Evolutionary conservation across 2,329 filamentous ascomycete species (phyloP).

Genomic region (Neophaeococcomyces mojaviensis): DNA sequence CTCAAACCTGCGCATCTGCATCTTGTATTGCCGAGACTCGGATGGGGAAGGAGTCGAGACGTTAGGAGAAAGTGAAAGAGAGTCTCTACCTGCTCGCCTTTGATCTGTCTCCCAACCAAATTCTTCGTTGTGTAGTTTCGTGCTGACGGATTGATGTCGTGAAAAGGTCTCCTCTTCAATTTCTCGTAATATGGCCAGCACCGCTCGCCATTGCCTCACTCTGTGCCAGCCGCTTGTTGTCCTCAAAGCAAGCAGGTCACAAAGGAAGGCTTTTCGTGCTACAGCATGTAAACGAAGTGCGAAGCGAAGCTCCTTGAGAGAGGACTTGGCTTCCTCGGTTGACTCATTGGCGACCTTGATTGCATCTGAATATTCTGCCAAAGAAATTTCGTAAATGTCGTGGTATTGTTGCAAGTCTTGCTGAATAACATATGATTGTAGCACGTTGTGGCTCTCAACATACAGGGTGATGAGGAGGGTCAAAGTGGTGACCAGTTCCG

Average conservation of each 20-base stretch:
- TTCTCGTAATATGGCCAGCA: slow-evolving; percentile 66
- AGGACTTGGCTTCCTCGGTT: slow-evolving; percentile 69
- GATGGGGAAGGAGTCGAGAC: slow-evolving; percentile 34
- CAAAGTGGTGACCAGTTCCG: slow-evolving; percentile 63
- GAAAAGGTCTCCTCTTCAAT: slow-evolving; percentile 44
- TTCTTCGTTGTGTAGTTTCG: slow-evolving; percentile 14
- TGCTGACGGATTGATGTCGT: slow-evolving; percentile 11
- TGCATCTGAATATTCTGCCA: slow-evolving; percentile 65
- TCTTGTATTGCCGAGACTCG: slow-evolving; percentile 73
- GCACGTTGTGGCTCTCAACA: slow-evolving; percentile 57
- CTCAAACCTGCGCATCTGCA: slow-evolving; percentile 80
- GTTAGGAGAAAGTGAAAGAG: background rate
- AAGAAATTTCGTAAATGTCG: slow-evolving; percentile 76
- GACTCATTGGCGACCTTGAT: slow-evolving; percentile 55
- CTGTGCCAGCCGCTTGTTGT: slow-evolving; percentile 45
- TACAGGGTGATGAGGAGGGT: slow-evolving; percentile 64
- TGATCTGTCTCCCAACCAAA: slow-evolving; percentile 8
- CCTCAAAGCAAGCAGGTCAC: slow-evolving; percentile 79
- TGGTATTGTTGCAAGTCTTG: slow-evolving; percentile 85
- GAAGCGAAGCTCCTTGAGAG: slow-evolving; percentile 72
- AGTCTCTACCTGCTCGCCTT: slow-evolving; percentile 1
- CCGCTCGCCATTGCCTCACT: slow-evolving; percentile 45
- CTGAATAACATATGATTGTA: slow-evolving; percentile 69
- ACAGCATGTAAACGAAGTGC: slow-evolving; percentile 73
- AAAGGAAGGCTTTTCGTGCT: slow-evolving; percentile 76